A percentile compares a stretch with the other conserved stretches of the same genome.
Conservation (phyloP, 2,329 filamentous ascomycete species). For the Dothistroma pini region DNA sequence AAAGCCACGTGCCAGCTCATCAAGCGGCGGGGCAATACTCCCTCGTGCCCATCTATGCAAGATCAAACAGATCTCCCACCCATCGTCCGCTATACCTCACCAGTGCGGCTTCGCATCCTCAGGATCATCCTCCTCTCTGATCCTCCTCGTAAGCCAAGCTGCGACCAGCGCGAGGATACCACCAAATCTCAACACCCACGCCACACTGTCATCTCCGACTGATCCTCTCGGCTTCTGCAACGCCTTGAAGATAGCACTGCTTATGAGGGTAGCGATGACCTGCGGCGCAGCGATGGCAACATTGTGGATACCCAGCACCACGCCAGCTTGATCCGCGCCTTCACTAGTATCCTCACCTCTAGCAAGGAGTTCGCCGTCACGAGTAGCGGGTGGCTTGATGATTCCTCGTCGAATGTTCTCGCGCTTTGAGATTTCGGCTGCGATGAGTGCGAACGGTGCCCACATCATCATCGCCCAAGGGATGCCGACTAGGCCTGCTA, state of each 20-base stretch:
- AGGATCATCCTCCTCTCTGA: slow-evolving; percentile 19
- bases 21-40: neutral
- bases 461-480: slow-evolving; percentile 85
- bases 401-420: slow-evolving; percentile 62
- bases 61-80: neutral
- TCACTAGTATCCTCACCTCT: slow-evolving; percentile 53
- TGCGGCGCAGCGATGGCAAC: slow-evolving; percentile 90
- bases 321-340: slow-evolving; percentile 70
- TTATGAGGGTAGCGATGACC: slow-evolving; percentile 81
- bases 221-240: slow-evolving; percentile 83
- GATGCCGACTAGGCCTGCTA: slow-evolving; percentile 79
- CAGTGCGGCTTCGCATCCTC: slow-evolving; percentile 5
- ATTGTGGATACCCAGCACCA: slow-evolving; percentile 93
- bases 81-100: slow-evolving; percentile 2
- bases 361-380: slow-evolving; percentile 37
- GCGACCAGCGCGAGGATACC: slow-evolving; percentile 74
- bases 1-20: neutral
- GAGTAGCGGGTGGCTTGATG: slow-evolving; percentile 38
- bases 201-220: slow-evolving; percentile 80
- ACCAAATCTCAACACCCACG: slow-evolving; percentile 80
- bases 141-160: slow-evolving; percentile 42
- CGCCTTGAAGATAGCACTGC: slow-evolving; percentile 76
- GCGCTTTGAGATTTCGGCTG: slow-evolving; percentile 81
- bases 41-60: neutral
- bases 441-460: slow-evolving; percentile 94